Evolutionary conservation across 805 yeast species (phyloP).

Genomic region (Saccharomyces mikatae): DNA sequence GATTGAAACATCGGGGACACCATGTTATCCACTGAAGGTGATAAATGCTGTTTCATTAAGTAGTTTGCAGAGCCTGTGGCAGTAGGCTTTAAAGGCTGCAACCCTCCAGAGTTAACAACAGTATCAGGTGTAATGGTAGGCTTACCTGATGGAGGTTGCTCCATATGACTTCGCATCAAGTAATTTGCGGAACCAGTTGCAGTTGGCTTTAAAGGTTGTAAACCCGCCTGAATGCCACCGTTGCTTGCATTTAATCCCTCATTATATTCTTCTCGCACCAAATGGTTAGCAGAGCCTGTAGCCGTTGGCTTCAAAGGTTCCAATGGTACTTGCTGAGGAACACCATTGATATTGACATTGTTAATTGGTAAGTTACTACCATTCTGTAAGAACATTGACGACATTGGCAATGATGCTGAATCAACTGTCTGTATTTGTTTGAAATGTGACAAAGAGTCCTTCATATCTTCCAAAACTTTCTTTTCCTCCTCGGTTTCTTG

Average conservation of each 20-base stretch:
- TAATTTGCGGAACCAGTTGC: slow-evolving; percentile 37
- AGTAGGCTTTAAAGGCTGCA: slow-evolving; percentile 30
- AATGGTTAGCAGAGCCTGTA: slow-evolving; percentile 29
- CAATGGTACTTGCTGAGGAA: slow-evolving; percentile 15
- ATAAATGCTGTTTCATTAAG: slow-evolving; percentile 28
- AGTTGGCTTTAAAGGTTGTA: slow-evolving; percentile 30
- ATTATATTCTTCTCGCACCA: slow-evolving; percentile 21
- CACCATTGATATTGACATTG: neutral
- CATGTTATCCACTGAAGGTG: slow-evolving; percentile 10
- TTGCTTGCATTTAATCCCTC: neutral
- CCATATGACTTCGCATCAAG: slow-evolving; percentile 21
- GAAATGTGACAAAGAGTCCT: slow-evolving; percentile 65
- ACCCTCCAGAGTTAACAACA: neutral
- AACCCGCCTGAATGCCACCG: neutral
- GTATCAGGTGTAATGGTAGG: neutral
- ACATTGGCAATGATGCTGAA: slow-evolving; percentile 30
- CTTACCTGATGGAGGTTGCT: neutral
- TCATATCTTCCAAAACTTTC: slow-evolving; percentile 65
- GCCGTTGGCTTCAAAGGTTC: slow-evolving; percentile 30
- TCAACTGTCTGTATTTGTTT: slow-evolving; percentile 68
- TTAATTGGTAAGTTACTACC: neutral
- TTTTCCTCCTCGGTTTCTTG: slow-evolving; percentile 53
- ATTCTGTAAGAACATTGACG: neutral
- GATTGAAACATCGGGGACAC: slow-evolving; percentile 9
- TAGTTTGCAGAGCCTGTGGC: slow-evolving; percentile 31